phyloP scores from a whole-genome alignment of 352 stramenopile species.

The Pythium sp. region DNA sequence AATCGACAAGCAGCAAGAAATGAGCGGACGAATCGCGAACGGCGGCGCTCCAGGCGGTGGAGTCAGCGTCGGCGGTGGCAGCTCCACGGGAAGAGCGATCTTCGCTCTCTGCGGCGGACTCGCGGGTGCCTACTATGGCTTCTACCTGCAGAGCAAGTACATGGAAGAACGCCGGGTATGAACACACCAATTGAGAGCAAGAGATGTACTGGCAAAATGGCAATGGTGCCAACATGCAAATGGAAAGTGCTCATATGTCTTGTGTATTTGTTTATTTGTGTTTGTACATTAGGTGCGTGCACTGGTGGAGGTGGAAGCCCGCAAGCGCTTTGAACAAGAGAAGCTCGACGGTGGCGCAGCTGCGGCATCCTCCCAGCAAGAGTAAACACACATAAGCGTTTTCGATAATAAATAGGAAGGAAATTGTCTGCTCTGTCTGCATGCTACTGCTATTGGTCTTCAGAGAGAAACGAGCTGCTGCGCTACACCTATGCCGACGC shows the following conservation, averaged over 20 bases:
- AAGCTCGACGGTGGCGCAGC: conserved; percentile 12
- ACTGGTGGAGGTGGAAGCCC: conserved; percentile 62
- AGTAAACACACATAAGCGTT: neutral
- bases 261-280: neutral
- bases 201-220: neutral
- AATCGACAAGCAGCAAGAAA: conserved; percentile 1
- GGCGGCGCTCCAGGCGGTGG: conserved; percentile 19
- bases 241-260: neutral
- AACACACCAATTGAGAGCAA: neutral
- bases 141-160: conserved; percentile 84
- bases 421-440: neutral
- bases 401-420: conserved; percentile 2
- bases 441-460: neutral
- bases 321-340: conserved; percentile 56
- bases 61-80: conserved; percentile 73
- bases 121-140: conserved; percentile 71
- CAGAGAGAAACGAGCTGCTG: neutral
- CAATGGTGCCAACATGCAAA: neutral
- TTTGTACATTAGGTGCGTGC: conserved; percentile 28
- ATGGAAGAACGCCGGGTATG: conserved; percentile 73
- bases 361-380: conserved; percentile 13
- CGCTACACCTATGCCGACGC: neutral
- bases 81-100: conserved; percentile 58
- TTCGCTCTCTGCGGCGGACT: conserved; percentile 71
- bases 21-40: conserved; percentile 13